Base-by-base conservation (phyloP, 108 stramenopile genomes). In the Aurantiochytrium sp. region DNA sequence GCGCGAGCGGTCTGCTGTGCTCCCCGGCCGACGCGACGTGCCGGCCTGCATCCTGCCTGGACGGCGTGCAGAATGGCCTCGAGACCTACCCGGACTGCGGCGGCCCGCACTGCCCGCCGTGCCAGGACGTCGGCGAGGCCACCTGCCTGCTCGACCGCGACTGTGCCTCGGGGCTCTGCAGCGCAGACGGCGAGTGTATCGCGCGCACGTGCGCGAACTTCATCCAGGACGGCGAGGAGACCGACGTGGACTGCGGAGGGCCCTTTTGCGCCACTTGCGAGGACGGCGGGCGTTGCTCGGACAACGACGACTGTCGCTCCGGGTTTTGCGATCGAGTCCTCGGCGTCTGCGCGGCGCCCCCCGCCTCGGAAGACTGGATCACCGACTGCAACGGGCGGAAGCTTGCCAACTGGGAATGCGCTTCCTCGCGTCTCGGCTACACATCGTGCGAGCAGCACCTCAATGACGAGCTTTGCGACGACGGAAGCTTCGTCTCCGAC, bases 11-110 rank as follows among this genome's bases (percentile, higher is more conserved):
- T 12, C 24, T 65, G 32, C 30, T 81, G 15, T 81, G 73, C 24
- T 41, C 73, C 21, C 4, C 73, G 42, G 39, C 73, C 1, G 73
- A 81, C 2, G 12, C 42, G 0, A 81, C 45, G 17, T 81, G 73
- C 30, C 39, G 73, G 27, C 45, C 73, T 6, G 42, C 73, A 37
- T 81, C 73, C 30, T 87, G 87, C 68, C 48, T 27, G 36, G 53
- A 87, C 39, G 68, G 87, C 3, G 36, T 87, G 3, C 87, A 68
- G 42, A 52, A 87, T 41, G 87, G 87, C 68, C 31, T 42, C 45
- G 87, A 87, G 68, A 87, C 87, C 48, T 45, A 69, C 68, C 30
- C 50, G 39, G 68, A 87, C 59, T 87, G 87, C 68, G 87, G 87
- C 4, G 87, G 87, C 68, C 48, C 48, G 21, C 37, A 87, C 27